Conservation (phyloP, 2,329 filamentous ascomycete species). For the Huntiella savannae region DNA sequence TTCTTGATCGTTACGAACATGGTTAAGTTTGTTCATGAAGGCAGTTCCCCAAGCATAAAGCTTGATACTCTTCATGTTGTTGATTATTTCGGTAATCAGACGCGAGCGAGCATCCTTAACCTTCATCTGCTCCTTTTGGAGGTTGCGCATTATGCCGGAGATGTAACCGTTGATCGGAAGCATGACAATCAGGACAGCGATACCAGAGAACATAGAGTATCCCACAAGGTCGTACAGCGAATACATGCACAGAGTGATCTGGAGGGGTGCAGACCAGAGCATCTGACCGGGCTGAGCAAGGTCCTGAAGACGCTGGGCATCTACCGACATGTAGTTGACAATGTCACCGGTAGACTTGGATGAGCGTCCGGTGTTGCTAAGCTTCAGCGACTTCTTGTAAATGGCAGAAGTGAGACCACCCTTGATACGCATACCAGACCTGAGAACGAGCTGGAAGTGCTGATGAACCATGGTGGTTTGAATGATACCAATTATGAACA, state of each 20-base stretch:
- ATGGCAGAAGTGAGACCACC: constrained; percentile 76
- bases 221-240: constrained; percentile 93
- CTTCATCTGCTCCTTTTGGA: constrained; percentile 97
- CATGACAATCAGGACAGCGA: constrained; percentile 92
- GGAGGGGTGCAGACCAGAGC: constrained; percentile 90
- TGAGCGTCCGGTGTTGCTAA: constrained; percentile 84
- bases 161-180: constrained; percentile 89
- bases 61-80: constrained; percentile 99
- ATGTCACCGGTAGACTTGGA: constrained; percentile 90
- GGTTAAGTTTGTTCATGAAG: constrained; percentile 94
- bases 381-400: constrained; percentile 71
- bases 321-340: constrained; percentile 98
- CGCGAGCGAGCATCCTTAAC: constrained; percentile 91
- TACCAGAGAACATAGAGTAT: constrained; percentile 84
- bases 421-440: constrained; percentile 89
- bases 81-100: constrained; percentile 91
- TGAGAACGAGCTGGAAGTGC: constrained; percentile 90
- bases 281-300: constrained; percentile 90
- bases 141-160: constrained; percentile 75
- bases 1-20: constrained; percentile 88
- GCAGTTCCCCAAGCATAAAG: constrained; percentile 93
- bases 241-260: constrained; percentile 87
- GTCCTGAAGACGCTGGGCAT: constrained; percentile 87
- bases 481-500: constrained; percentile 73
- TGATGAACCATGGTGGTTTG: constrained; percentile 85